phyloP scores from a whole-genome alignment of 2,329 filamentous ascomycete species.

The Talaromyces albobiverticillius region DNA sequence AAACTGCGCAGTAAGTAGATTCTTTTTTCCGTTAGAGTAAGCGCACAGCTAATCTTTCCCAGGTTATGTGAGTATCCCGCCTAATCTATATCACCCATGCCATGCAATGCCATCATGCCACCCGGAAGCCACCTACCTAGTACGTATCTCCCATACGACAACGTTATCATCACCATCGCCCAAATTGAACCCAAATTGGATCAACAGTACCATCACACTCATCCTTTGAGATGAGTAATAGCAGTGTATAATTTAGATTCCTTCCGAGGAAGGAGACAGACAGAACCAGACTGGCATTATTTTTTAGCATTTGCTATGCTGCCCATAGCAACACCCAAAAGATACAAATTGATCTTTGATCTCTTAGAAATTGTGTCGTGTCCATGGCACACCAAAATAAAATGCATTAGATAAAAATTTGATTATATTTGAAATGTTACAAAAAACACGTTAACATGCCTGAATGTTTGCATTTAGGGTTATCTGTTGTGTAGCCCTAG shows the following conservation, averaged over 20 bases:
- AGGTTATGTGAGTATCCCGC: conserved; percentile 31
- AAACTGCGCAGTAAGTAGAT: conserved; percentile 41
- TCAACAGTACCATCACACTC: neutral
- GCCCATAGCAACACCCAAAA: neutral
- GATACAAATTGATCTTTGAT: neutral
- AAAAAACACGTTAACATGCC: too few relatives aligned
- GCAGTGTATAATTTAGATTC: neutral
- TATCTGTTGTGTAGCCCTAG: too few relatives aligned
- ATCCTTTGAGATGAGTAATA: neutral
- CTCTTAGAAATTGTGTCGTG: neutral
- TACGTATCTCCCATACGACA: neutral
- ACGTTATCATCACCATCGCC: neutral
- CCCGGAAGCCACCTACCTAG: neutral
- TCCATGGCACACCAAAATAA: neutral
- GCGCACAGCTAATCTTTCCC: neutral
- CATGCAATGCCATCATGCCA: too few relatives aligned
- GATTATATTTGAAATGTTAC: too few relatives aligned
- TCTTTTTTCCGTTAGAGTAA: neutral
- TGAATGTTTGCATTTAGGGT: too few relatives aligned
- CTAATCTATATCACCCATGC: conserved; percentile 11
- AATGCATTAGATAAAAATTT: neutral
- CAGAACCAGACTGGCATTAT: neutral
- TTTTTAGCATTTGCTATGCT: neutral
- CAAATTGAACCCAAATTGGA: neutral
- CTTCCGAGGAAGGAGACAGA: neutral